phyloP scores from a whole-genome alignment of 176 grass and related monocot genomes.

The Bromus sterilis region DNA sequence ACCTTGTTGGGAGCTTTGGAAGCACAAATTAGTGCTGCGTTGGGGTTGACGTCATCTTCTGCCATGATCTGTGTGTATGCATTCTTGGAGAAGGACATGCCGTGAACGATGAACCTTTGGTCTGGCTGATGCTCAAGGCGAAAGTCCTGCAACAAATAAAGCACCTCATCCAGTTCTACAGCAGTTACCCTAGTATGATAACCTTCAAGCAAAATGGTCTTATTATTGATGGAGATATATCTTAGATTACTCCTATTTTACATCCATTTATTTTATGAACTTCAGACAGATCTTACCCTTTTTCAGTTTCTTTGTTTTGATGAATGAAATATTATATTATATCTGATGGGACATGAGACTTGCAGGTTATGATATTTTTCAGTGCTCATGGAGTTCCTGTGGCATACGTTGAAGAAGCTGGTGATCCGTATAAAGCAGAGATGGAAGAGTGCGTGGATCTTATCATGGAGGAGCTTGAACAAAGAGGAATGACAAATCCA shows the following conservation, averaged over 20 bases:
- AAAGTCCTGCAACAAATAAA: neutral
- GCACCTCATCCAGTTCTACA: neutral
- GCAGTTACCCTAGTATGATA: neutral
- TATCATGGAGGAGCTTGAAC: slow-evolving; percentile 90
- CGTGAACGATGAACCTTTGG: neutral
- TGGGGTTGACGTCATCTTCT: neutral
- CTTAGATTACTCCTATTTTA: neutral
- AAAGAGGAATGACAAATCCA: slow-evolving; percentile 72
- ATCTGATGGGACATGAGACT: slow-evolving; percentile 20
- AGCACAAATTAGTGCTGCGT: neutral
- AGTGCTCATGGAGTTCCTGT: slow-evolving; percentile 98
- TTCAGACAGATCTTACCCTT: neutral
- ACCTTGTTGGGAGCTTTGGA: neutral
- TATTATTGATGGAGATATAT: neutral
- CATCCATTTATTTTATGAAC: neutral
- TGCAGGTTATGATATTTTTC: slow-evolving; percentile 98
- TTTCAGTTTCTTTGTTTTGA: slow-evolving; percentile 11
- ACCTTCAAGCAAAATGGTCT: slow-evolving; percentile 1
- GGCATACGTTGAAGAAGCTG: slow-evolving; percentile 98
- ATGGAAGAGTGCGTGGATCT: slow-evolving; percentile 98
- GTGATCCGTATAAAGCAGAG: slow-evolving; percentile 97
- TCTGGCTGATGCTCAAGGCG: neutral
- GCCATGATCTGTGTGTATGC: neutral
- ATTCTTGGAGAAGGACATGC: neutral
- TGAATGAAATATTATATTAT: neutral